A percentile compares a stretch with the other conserved stretches of the same genome.
Conservation (phyloP, 179 eudicot genomes). For the Pouteria campechiana region DNA sequence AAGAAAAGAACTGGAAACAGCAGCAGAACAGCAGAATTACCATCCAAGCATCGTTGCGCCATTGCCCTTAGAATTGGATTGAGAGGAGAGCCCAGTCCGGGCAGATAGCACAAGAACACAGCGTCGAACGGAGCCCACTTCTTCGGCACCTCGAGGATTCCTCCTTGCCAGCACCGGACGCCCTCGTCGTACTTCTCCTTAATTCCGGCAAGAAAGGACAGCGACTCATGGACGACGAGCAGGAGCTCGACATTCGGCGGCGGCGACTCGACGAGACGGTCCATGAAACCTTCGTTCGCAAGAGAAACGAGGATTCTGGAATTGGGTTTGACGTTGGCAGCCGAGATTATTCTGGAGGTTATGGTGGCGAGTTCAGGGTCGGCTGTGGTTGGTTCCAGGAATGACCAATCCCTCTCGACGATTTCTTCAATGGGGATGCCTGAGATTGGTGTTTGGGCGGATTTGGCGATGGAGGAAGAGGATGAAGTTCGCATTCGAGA, state of each 20-base stretch:
- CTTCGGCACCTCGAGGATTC: constrained; percentile 51
- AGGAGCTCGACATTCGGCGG: constrained; percentile 39
- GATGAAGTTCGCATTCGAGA: too few species aligned
- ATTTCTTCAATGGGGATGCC: constrained; percentile 53
- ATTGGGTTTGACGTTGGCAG: constrained; percentile 41
- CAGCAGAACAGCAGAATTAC: constrained; percentile 19
- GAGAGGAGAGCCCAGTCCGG: constrained; percentile 65
- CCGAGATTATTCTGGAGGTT: constrained; percentile 40
- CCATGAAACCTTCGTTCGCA: constrained; percentile 76
- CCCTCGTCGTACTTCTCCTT: constrained; percentile 70
- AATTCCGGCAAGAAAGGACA: constrained; percentile 55
- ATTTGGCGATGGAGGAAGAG: too few species aligned
- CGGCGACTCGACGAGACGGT: constrained; percentile 41
- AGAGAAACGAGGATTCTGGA: constrained; percentile 66
- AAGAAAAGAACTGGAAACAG: too few species aligned
- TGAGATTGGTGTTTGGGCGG: constrained; percentile 36
- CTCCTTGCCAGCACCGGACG: constrained; percentile 97
- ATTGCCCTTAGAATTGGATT: constrained; percentile 52
- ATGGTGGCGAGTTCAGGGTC: constrained; percentile 36
- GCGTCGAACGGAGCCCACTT: constrained; percentile 84
- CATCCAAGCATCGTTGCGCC: constrained; percentile 54
- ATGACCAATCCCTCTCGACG: constrained; percentile 87
- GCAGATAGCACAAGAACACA: constrained; percentile 72
- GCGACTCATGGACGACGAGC: constrained; percentile 77
- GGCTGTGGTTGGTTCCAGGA: constrained; percentile 41